A percentile compares a stretch with the other conserved stretches of the same genome.
phyloP scores from a whole-genome alignment of 768 basidiomycete genomes.

The Kwoniella heveanensis region DNA sequence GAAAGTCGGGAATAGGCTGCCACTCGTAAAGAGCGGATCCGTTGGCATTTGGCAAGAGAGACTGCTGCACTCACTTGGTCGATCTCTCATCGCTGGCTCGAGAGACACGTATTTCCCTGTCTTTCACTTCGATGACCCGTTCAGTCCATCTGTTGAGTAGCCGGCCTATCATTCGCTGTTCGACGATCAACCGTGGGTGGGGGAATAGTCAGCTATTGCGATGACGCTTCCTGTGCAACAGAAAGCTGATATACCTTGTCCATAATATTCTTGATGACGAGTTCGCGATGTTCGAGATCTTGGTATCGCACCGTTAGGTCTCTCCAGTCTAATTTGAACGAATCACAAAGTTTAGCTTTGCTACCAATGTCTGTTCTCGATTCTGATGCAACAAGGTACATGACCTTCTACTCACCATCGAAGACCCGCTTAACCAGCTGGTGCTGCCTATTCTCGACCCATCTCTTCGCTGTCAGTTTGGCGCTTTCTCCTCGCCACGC shows the following conservation, averaged over 20 bases:
- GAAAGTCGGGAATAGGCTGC: neutral
- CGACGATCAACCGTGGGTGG: neutral
- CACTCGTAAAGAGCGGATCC: too few species aligned
- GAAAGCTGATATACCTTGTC: conserved; percentile 14
- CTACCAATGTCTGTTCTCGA: too few species aligned
- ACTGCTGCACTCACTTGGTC: conserved; percentile 10
- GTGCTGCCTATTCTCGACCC: conserved; percentile 22
- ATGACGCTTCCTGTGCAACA: neutral
- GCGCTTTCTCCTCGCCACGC: conserved; percentile 28
- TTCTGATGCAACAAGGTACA: too few species aligned
- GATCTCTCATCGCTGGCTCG: conserved; percentile 21
- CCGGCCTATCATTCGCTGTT: neutral
- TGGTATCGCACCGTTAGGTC: conserved; percentile 12
- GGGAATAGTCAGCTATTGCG: neutral
- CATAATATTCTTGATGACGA: neutral
- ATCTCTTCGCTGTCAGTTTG: conserved; percentile 17
- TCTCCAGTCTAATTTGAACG: conserved; percentile 38
- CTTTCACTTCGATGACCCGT: conserved; percentile 42
- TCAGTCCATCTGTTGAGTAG: conserved; percentile 32
- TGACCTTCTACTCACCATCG: neutral
- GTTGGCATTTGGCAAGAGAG: neutral
- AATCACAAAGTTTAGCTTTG: too few species aligned
- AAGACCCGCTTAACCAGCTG: conserved; percentile 10
- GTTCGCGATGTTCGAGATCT: conserved; percentile 7
- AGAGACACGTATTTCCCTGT: conserved; percentile 38